Evolutionary conservation across 148 eudicot genomes (phyloP).

Genomic region (Fagopyrum tataricum): DNA sequence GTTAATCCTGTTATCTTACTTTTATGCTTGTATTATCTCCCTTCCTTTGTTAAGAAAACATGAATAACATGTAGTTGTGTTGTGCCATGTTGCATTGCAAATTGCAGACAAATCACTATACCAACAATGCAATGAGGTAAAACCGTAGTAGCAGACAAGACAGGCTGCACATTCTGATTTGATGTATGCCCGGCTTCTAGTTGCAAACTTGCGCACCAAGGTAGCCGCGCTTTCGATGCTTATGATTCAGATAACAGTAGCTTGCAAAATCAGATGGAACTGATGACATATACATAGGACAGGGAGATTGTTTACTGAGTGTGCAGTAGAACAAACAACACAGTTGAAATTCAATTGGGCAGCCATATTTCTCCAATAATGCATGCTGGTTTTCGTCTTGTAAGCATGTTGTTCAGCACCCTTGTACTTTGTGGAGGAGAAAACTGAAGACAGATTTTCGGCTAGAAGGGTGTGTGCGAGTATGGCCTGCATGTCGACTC

Average conservation of each 20-base stretch:
- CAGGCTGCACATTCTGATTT: slow-evolving; percentile 10
- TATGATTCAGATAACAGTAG: not conserved
- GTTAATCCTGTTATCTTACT: not conserved
- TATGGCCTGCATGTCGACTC: not conserved
- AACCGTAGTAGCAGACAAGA: slow-evolving; percentile 11
- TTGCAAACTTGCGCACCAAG: slow-evolving; percentile 4
- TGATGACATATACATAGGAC: not conserved
- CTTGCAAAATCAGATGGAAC: slow-evolving; percentile 9
- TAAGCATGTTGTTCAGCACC: not conserved
- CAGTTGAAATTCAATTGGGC: slow-evolving; percentile 9
- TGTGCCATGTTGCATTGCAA: not conserved
- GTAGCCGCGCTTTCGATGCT: not conserved
- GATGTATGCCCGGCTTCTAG: slow-evolving; percentile 10
- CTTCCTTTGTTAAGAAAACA: not conserved
- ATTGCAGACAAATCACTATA: slow-evolving; percentile 10
- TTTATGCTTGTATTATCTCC: not conserved
- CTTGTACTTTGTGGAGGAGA: not conserved
- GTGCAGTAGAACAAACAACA: not conserved
- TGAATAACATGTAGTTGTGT: not conserved
- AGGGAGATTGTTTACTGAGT: slow-evolving; percentile 7
- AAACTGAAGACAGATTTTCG: not conserved
- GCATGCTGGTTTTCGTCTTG: slow-evolving; percentile 9
- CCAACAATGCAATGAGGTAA: slow-evolving; percentile 14
- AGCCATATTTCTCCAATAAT: not conserved
- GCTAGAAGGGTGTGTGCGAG: not conserved